phyloP scores from a whole-genome alignment of 805 yeast species.

The Starmerella etchellsii region DNA sequence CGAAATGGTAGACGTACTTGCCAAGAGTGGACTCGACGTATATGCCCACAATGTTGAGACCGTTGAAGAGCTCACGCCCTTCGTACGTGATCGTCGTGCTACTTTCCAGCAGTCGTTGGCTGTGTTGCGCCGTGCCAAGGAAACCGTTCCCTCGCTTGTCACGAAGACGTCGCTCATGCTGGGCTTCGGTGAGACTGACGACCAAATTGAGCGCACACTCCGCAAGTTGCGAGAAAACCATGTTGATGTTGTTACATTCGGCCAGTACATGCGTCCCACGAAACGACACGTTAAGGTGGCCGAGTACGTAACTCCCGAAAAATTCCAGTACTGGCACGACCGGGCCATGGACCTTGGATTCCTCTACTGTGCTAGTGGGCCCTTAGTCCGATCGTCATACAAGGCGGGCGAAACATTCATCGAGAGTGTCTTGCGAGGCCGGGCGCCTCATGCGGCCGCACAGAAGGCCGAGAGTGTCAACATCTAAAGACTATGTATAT shows the following conservation, averaged over 20 bases:
- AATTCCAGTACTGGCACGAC: slow-evolving; percentile 86
- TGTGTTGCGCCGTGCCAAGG: slow-evolving; percentile 71
- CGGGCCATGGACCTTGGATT: slow-evolving; percentile 80
- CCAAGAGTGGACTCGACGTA: slow-evolving; percentile 80
- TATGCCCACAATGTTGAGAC: slow-evolving; percentile 96
- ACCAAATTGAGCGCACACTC: slow-evolving; percentile 65
- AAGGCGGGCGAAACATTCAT: slow-evolving; percentile 98
- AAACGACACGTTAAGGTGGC: slow-evolving; percentile 97
- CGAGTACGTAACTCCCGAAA: slow-evolving; percentile 86
- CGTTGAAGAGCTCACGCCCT: slow-evolving; percentile 88
- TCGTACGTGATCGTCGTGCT: slow-evolving; percentile 92
- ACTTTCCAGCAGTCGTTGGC: slow-evolving; percentile 77
- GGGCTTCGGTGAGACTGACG: slow-evolving; percentile 94
- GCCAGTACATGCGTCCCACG: slow-evolving; percentile 98
- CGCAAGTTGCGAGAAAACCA: slow-evolving; percentile 57
- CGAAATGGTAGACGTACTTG: slow-evolving; percentile 64
- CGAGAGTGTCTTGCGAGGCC: slow-evolving; percentile 58
- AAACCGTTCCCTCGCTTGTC: slow-evolving; percentile 55
- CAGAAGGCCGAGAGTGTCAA: no score
- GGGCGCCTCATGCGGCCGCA: slow-evolving; percentile 13
- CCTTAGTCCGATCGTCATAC: slow-evolving; percentile 88
- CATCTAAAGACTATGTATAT: no score
- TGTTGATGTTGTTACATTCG: slow-evolving; percentile 95
- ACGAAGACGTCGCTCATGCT: slow-evolving; percentile 94
- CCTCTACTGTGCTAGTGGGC: slow-evolving; percentile 93